Evolutionary conservation across 257 asterid genomes (phyloP).

Genomic region (Ilex asprella): DNA sequence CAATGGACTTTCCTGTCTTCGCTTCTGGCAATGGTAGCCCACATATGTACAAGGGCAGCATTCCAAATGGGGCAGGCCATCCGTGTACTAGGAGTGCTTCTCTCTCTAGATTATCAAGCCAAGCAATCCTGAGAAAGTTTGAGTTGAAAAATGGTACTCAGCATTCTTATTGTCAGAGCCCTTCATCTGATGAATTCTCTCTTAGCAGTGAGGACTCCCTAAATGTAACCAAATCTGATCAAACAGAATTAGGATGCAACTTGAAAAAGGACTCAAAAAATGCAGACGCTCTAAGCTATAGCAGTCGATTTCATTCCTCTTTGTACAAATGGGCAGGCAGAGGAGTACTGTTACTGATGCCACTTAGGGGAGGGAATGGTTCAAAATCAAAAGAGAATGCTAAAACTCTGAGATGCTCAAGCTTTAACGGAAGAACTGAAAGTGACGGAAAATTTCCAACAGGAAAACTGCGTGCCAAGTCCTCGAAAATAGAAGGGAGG

Average conservation of each 20-base stretch:
- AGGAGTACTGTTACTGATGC: constrained; percentile 51
- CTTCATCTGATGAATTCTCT: constrained; percentile 37
- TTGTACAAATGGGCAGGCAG: constrained; percentile 83
- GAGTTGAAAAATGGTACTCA: constrained; percentile 20
- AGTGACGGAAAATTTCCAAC: constrained; percentile 13
- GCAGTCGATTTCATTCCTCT: constrained; percentile 71
- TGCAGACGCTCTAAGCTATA: constrained; percentile 16
- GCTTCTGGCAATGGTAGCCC: constrained; percentile 28
- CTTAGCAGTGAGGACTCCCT: constrained; percentile 23
- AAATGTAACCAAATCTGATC: constrained; percentile 17
- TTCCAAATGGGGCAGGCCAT: constrained; percentile 17
- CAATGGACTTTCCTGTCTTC: constrained; percentile 33
- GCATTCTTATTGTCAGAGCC: constrained; percentile 29
- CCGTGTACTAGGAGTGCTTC: constrained; percentile 27
- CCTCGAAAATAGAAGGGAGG: constrained; percentile 14
- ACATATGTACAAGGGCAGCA: constrained; percentile 23
- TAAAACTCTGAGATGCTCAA: constrained; percentile 22
- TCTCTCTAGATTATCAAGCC: constrained; percentile 41
- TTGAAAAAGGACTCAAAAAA: constrained; percentile 15
- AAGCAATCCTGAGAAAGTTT: constrained; percentile 19
- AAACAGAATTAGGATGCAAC: constrained; percentile 15
- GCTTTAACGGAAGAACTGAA: constrained; percentile 35
- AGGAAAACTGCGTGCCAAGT: not conserved
- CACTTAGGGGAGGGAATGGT: constrained; percentile 26
- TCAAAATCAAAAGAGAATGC: constrained; percentile 19